These are phyloP conservation scores for Cryptosporidium canis DNA, from an alignment of 169 alveolate species.

Conservation along the genomic window DNA sequence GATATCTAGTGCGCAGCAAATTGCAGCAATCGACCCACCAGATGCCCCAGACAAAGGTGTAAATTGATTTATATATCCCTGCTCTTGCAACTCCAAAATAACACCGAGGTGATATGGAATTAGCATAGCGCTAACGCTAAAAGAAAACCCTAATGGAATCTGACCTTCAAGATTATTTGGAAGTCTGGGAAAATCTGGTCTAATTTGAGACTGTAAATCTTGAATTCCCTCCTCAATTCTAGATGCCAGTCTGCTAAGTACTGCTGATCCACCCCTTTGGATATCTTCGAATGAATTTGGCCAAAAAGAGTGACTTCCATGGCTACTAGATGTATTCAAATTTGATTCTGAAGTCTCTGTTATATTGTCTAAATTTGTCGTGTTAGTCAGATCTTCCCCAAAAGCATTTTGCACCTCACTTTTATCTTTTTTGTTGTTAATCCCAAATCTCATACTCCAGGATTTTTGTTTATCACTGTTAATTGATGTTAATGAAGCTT, in stretches of 20 bases:
- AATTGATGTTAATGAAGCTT: background rate
- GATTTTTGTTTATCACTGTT: slow-evolving; percentile 9
- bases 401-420: background rate
- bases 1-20: slow-evolving; percentile 58
- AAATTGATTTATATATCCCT: slow-evolving; percentile 50
- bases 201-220: slow-evolving; percentile 54
- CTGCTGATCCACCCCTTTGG: slow-evolving; percentile 66
- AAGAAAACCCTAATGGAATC: slow-evolving; percentile 64
- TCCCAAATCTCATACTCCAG: slow-evolving; percentile 46
- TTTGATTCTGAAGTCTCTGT: background rate
- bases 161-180: background rate
- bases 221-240: slow-evolving; percentile 72
- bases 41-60: slow-evolving; percentile 73
- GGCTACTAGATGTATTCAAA: background rate
- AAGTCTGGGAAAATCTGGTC: slow-evolving; percentile 67
- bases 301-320: slow-evolving; percentile 39
- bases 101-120: slow-evolving; percentile 71
- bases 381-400: background rate
- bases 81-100: slow-evolving; percentile 67
- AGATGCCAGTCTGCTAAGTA: slow-evolving; percentile 45
- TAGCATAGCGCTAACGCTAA: slow-evolving; percentile 68
- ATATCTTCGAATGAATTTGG: slow-evolving; percentile 61
- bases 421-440: background rate
- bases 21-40: slow-evolving; percentile 68
- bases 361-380: background rate